Percentiles rank a stretch among this genome's conserved stretches.
Conservation (phyloP, 306 rosid genomes). For the Alnus rubra region DNA sequence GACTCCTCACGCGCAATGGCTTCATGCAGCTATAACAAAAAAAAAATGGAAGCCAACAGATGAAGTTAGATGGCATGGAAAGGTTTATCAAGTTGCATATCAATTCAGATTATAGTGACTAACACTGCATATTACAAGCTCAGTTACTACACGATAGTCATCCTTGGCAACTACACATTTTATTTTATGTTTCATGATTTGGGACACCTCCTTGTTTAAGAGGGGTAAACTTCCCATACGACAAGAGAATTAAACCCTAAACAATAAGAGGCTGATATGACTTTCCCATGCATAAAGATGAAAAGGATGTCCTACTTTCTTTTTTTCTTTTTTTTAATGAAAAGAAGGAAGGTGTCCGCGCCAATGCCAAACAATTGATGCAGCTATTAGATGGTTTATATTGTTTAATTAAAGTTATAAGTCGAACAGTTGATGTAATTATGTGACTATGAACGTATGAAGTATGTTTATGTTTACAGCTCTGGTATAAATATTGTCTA, state of each 20-base stretch:
- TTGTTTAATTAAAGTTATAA: no score
- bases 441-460: no score
- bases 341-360: no score
- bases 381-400: no score
- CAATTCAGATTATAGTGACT: neutral
- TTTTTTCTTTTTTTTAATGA: neutral
- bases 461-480: no score
- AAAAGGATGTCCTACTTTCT: neutral
- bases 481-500: no score
- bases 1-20: constrained; percentile 88
- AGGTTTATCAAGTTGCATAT: constrained; percentile 10
- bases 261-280: neutral
- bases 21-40: constrained; percentile 65
- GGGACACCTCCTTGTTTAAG: neutral
- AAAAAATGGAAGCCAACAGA: constrained; percentile 1
- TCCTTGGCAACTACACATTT: neutral
- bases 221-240: neutral
- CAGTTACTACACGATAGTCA: neutral
- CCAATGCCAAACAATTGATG: no score
- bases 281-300: neutral
- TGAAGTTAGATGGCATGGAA: constrained; percentile 7
- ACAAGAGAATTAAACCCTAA: neutral
- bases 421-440: neutral
- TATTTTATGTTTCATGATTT: neutral
- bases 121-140: neutral